Conservation (phyloP, 148 eudicot genomes). For the Fallopia convolvulus region DNA sequence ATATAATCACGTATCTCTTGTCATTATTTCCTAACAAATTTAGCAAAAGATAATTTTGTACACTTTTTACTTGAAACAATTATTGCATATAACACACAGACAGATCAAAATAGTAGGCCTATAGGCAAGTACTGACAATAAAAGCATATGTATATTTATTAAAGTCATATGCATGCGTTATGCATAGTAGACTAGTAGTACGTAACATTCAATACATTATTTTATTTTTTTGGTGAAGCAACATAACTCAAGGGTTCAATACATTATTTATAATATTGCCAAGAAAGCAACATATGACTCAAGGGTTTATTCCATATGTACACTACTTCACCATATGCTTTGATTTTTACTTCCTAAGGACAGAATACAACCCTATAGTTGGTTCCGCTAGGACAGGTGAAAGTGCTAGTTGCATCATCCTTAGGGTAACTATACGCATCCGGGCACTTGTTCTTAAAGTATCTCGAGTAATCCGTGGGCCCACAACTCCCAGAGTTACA, state of each 20-base stretch:
- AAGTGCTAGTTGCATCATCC: constrained; percentile 26
- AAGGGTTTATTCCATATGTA: neutral
- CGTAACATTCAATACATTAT: too few relatives aligned
- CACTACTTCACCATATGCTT: too few relatives aligned
- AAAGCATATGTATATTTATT: too few relatives aligned
- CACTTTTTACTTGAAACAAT: too few relatives aligned
- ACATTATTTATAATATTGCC: neutral
- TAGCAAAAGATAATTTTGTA: too few relatives aligned
- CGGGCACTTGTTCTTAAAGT: constrained; percentile 25
- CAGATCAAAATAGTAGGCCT: too few relatives aligned
- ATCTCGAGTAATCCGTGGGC: constrained; percentile 17
- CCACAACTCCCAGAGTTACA: constrained; percentile 24
- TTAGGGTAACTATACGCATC: constrained; percentile 36
- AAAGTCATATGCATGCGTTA: neutral
- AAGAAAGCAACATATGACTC: neutral
- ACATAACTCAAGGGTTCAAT: too few relatives aligned
- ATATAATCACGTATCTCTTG: too few relatives aligned
- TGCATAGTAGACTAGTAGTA: too few relatives aligned
- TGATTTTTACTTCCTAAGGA: constrained; percentile 2
- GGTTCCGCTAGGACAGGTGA: constrained; percentile 25
- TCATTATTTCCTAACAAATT: too few relatives aligned
- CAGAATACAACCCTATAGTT: constrained; percentile 28
- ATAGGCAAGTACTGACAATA: neutral
- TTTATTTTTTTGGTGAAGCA: too few relatives aligned
- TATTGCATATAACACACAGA: too few relatives aligned